Base-by-base conservation (phyloP, 441 rosid species). In the Eutrema salsugineum region DNA sequence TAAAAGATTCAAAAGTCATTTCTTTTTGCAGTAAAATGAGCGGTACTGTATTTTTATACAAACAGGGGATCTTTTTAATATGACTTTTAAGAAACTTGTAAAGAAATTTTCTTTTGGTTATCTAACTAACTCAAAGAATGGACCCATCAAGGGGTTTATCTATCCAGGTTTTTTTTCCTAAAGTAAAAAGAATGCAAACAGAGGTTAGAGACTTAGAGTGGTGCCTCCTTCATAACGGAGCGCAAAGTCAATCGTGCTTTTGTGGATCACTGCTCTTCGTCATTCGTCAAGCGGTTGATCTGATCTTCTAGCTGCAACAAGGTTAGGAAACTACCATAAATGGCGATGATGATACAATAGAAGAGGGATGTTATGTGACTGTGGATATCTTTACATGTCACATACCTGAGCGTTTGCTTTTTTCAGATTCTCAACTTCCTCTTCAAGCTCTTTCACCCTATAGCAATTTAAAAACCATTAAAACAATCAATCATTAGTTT, bases 341-440 rank as follows among this genome's bases (percentile, higher is more conserved):
- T 38, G n/a, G 6, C 11, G n/a, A 10, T 36, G 24, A 43, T 62
- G 3, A 28, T 27, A 35, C 11, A 11, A 61, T 60, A n/a, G 27
- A 24, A 24, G 20, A 35, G 27, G 27, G 27, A 24, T 24, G 27
- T 2, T 8, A n/a, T 8, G 20, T 44, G 11, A 15, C 11, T 11
- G 30, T 46, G 55, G 6, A 5, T 19, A 47, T 33, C 32, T 63
- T 44, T 48, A 57, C 72, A 30, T 54, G 32, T 39, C 63, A 57
- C 72, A 30, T 54, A 54, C 59, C 63, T 55, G 5, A 43, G 54
- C 35, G 28, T 68, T 68, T 55, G 11, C 44, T 19, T 33, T 33
- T 38, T 56, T 56, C 16, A 9, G 72, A 8, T 30, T 55, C 72
- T 56, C 63, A 68, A 68, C 0, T 7, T 56, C 72, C 43, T 56